phyloP scores from a whole-genome alignment of 139 green algal species.

The Tetratostichococcus sp. region DNA sequence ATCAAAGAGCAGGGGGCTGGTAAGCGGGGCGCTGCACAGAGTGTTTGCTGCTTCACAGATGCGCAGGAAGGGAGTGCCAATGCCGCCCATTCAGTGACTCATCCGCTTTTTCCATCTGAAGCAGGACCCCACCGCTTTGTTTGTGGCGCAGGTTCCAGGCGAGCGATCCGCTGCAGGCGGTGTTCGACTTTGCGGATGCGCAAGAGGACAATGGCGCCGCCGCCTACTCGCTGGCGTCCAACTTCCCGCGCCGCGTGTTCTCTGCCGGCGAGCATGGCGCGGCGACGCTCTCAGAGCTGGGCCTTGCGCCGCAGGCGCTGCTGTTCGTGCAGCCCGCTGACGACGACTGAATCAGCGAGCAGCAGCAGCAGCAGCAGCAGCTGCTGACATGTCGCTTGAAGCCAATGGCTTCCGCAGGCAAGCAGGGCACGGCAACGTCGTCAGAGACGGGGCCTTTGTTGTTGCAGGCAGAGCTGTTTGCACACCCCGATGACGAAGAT shows the following conservation, averaged over 20 bases:
- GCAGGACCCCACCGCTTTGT: not conserved
- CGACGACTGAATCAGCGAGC: conserved; percentile 1
- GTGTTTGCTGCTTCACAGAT: no score
- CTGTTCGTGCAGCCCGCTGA: conserved; percentile 73
- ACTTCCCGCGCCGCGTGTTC: conserved; percentile 61
- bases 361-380: no score
- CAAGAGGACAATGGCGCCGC: conserved; percentile 33
- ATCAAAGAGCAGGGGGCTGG: no score
- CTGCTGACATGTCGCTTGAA: no score
- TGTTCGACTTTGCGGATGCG: conserved; percentile 72
- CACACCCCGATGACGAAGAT: no score
- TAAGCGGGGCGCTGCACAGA: no score
- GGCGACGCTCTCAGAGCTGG: conserved; percentile 39
- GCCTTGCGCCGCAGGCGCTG: conserved; percentile 53
- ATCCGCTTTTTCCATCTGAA: not conserved
- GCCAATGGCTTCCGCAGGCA: no score
- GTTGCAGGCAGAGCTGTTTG: no score
- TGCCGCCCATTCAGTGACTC: no score
- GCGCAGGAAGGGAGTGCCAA: no score
- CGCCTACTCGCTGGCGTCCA: conserved; percentile 60
- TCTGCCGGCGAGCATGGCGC: not conserved
- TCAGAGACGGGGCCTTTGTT: no score
- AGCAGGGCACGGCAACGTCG: no score
- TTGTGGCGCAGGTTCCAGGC: conserved; percentile 37
- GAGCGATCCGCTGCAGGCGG: conserved; percentile 18